These are phyloP conservation scores for Colletotrichum australisinense DNA, from an alignment of 2,329 filamentous ascomycete genomes.

Conservation along the genomic window DNA sequence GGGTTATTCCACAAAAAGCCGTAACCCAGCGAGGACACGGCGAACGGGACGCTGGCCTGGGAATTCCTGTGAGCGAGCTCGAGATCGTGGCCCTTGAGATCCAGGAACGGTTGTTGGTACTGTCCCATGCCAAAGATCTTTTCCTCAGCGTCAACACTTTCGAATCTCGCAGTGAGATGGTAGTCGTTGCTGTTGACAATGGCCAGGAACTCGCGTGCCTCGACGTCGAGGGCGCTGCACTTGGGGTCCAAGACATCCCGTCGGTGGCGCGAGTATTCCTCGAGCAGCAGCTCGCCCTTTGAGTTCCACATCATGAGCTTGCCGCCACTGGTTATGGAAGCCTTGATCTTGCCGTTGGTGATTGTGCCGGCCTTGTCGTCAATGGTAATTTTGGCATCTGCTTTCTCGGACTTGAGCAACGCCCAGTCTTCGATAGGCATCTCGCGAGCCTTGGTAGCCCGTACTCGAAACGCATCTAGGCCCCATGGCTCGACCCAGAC, in stretches of 20 bases:
- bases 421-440: constrained; percentile 54
- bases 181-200: constrained; percentile 59
- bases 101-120: constrained; percentile 69
- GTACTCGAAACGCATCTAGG: constrained; percentile 56
- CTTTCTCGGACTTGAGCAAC: constrained; percentile 39
- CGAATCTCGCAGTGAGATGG: constrained; percentile 66
- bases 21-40: constrained; percentile 67
- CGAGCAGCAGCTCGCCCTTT: constrained; percentile 42
- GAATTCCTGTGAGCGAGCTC: constrained; percentile 73
- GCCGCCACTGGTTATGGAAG: constrained; percentile 41
- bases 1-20: constrained; percentile 74
- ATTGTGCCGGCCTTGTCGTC: constrained; percentile 39
- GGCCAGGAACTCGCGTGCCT: constrained; percentile 66
- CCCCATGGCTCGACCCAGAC: constrained; percentile 64
- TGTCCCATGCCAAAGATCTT: constrained; percentile 74
- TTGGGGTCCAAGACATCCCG: constrained; percentile 59
- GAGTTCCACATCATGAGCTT: constrained; percentile 44
- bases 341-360: constrained; percentile 46
- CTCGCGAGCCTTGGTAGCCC: constrained; percentile 52
- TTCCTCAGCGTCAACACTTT: constrained; percentile 63
- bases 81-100: constrained; percentile 69
- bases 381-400: constrained; percentile 35
- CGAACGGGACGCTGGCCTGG: constrained; percentile 71
- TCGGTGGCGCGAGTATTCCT: constrained; percentile 46
- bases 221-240: constrained; percentile 64